Evolutionary conservation across 345 rosid genomes (phyloP), one percentile per base, ranked within the genome.

Genomic region (Syzygium oleosum): DNA sequence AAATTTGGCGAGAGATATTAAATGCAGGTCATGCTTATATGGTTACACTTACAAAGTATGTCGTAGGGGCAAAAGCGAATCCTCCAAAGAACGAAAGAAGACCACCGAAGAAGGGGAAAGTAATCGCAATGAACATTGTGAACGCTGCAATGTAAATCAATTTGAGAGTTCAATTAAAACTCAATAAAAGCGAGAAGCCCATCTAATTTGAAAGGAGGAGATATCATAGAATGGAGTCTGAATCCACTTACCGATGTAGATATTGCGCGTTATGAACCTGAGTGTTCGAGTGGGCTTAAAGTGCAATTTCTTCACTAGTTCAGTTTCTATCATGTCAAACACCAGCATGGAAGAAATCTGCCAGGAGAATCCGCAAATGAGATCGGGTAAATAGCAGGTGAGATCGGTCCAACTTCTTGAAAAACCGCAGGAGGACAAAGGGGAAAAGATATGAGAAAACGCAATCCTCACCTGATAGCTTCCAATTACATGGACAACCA

Each of bases 41-140:
- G 6, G 23, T 25, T 51, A 52, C 96, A 56, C 63, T 94, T 92
- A 95, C 98, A 65, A 90, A 93, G 84, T 95, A 96, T 83, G 98
- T 92, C 17, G 98, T 93, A 31, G 95, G 94, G 46, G 96, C 98
- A 90, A 96, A 94, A 68, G 95, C 96, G 41, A 95, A 94, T 89
- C 98, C 97, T 27, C 98, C 95, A 2, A 95, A 94, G 87, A 95
- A 96, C 3, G 90, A 88, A n/a, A 94, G 92, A 83, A 96, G 92
- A 31, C 91, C 96, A 16, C 92, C 91, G 34, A 96, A 95, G 93
- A 96, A 96, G 1, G 97, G 98, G 93, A 95, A 93, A 41, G 94
- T 92, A 73, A 92, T 91, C 58, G 52, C 98, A 6, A 94, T 9
- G 27, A 96, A 93, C 94, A 95, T 92, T 2, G 98, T 96, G 29